Conservation (phyloP, 1,284 basidiomycete genomes). For the Gymnopus androsaceus region DNA sequence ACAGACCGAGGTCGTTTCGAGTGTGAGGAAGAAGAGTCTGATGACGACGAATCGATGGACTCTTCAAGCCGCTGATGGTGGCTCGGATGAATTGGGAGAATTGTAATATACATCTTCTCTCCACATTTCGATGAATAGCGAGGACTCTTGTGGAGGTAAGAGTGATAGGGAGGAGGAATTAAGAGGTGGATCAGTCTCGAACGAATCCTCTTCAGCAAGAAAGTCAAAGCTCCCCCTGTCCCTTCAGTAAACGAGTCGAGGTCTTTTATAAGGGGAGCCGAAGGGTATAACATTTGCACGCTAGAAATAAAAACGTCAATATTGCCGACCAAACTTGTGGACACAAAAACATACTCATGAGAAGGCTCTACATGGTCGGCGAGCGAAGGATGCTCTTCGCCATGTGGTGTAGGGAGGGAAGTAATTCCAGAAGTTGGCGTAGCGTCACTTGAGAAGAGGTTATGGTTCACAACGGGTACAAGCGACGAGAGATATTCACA, state of each 20-base stretch:
- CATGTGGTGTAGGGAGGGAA: conserved; percentile 19
- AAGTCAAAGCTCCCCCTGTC: conserved; percentile 54
- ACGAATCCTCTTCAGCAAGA: conserved; percentile 38
- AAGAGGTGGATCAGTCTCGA: conserved; percentile 24
- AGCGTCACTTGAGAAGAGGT: conserved; percentile 14
- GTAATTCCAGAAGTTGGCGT: conserved; percentile 18
- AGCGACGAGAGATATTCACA: conserved; percentile 14
- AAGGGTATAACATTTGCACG: conserved; percentile 26
- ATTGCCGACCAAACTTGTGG: neutral
- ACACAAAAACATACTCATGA: conserved; percentile 11
- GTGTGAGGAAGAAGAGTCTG: conserved; percentile 6
- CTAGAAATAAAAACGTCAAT: neutral
- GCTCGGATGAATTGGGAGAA: conserved; percentile 20
- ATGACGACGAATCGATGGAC: conserved; percentile 11
- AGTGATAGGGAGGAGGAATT: conserved; percentile 29
- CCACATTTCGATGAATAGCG: conserved; percentile 31
- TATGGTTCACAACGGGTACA: conserved; percentile 2
- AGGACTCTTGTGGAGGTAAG: conserved; percentile 23
- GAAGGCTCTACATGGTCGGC: conserved; percentile 4
- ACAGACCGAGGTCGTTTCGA: conserved; percentile 19
- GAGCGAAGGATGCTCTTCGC: conserved; percentile 6
- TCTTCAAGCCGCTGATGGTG: conserved; percentile 9
- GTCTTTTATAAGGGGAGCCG: conserved; percentile 51
- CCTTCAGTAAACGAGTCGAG: conserved; percentile 58
- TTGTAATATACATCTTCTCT: conserved; percentile 26